Evolutionary conservation across 2,329 filamentous ascomycete species (phyloP), one percentile per base, ranked within the genome.

Genomic region (Pseudocercospora musae): DNA sequence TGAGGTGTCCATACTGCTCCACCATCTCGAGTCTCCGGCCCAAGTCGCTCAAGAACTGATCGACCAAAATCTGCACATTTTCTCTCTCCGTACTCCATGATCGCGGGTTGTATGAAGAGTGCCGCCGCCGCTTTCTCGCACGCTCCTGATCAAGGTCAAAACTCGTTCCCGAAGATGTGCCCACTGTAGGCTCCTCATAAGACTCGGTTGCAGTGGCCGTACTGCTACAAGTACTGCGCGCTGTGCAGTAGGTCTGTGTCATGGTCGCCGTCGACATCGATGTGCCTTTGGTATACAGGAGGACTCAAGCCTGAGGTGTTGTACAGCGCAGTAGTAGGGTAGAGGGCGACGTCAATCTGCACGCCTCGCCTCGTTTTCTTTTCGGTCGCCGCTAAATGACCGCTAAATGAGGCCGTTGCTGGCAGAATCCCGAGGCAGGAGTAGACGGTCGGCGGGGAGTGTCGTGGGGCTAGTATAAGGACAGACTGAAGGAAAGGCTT

Each of bases 11-110:
- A 73, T 96, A 96, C 66, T 86, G 87, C 77, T 99, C 95, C 52
- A 98, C 84, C 76, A 92, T 90, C 72, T 96, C 92, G 52, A 99
- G 82, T 58, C 94, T 87, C 68, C 89, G 85, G 77, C 96, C 93
- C 48, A 99, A 83, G 74, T 98, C 92, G 42, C 88, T 84, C 59
- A 99, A 82, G 75, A 96, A 95, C 56, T 89, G 79, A 73, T 95
- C 91, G 56, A 95, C 78, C 69, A 80, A 68, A 1, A 78, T 58
- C 58, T 81, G 79, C 46, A 82, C 74, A 69, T 82, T 80, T 61
- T 82, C 80, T 4, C 76, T 73, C 60, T 82, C 80, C 13, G 75
- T 71, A 31, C 75, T 72, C 76, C 79, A 81, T 60, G 77, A 74
- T 59, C 74, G 73, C 40, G 76, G 72, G 55, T 78, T 73, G 69